Conservation (phyloP, 176 grass and related monocot species). For the Phragmites australis region DNA sequence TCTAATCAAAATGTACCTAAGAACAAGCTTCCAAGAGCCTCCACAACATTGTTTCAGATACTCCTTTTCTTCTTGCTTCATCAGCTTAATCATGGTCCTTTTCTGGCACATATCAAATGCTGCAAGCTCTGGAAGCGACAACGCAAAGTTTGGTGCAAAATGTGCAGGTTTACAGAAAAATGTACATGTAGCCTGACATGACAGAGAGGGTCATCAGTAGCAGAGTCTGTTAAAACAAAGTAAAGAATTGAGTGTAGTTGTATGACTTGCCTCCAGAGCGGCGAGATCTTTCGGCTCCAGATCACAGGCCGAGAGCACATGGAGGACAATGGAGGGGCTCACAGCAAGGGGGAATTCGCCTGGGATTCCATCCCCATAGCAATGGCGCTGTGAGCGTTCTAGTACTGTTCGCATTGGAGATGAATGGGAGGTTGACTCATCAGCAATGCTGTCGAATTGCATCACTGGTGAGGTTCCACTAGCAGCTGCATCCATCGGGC, state of each 20-base stretch:
- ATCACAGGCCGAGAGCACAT: constrained; percentile 55
- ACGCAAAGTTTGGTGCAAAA: constrained; percentile 42
- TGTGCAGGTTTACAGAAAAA: constrained; percentile 80
- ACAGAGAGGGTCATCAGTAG: constrained; percentile 27
- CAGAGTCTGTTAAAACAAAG: constrained; percentile 18
- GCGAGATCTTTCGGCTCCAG: constrained; percentile 66
- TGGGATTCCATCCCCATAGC: constrained; percentile 43
- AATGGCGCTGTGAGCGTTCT: constrained; percentile 45
- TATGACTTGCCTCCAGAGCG: constrained; percentile 65
- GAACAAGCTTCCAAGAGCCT: constrained; percentile 75
- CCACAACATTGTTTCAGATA: constrained; percentile 57
- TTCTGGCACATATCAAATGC: constrained; percentile 74
- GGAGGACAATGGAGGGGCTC: constrained; percentile 66
- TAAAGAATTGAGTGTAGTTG: background rate
- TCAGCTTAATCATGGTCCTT: constrained; percentile 58
- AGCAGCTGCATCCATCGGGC: constrained; percentile 49
- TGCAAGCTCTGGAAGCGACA: constrained; percentile 67
- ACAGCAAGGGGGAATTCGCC: constrained; percentile 58
- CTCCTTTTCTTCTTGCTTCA: constrained; percentile 57
- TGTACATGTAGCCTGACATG: constrained; percentile 59
- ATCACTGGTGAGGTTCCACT: constrained; percentile 39
- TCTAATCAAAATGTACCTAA: constrained; percentile 63
- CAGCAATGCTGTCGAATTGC: constrained; percentile 47
- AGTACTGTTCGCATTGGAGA: constrained; percentile 22
- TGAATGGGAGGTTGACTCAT: constrained; percentile 39